These are phyloP conservation scores for Cochlearia excelsa DNA, from an alignment of 345 rosid species.

Conservation along the genomic window DNA sequence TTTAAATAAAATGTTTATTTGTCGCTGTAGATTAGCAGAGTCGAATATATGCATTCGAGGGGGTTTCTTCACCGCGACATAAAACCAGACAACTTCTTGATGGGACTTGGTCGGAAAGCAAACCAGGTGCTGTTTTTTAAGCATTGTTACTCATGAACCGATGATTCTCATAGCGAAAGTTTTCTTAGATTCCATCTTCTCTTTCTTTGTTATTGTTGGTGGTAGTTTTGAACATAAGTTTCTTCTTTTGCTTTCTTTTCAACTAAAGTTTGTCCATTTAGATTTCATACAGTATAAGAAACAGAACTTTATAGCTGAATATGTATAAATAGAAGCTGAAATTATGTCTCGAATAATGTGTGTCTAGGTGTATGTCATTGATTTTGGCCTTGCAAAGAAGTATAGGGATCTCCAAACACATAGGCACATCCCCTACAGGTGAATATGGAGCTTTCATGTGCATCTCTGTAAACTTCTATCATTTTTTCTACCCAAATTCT, in stretches of 20 bases:
- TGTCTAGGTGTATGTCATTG: conserved; percentile 5
- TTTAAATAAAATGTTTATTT: conserved; percentile 34
- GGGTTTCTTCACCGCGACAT: conserved; percentile 65
- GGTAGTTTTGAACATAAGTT: no score
- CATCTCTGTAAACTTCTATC: neutral
- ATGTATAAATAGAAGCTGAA: no score
- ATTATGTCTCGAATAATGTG: no score
- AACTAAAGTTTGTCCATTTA: no score
- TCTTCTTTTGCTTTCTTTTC: no score
- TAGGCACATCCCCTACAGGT: conserved; percentile 86
- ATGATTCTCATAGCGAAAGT: no score
- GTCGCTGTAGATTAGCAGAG: conserved; percentile 50
- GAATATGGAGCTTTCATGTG: conserved; percentile 20
- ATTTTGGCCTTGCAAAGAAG: conserved; percentile 72
- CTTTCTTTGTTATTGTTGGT: no score
- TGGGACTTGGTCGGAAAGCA: conserved; percentile 68
- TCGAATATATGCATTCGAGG: conserved; percentile 62
- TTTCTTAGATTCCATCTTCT: no score
- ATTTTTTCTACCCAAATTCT: neutral
- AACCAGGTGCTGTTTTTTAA: conserved; percentile 55
- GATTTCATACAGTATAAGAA: no score
- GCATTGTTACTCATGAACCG: no score
- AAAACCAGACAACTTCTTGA: conserved; percentile 60
- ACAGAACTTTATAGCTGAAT: no score
- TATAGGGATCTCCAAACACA: conserved; percentile 91